Conservation (phyloP, 352 stramenopile genomes). For the Pythium rhizo-oryzae region DNA sequence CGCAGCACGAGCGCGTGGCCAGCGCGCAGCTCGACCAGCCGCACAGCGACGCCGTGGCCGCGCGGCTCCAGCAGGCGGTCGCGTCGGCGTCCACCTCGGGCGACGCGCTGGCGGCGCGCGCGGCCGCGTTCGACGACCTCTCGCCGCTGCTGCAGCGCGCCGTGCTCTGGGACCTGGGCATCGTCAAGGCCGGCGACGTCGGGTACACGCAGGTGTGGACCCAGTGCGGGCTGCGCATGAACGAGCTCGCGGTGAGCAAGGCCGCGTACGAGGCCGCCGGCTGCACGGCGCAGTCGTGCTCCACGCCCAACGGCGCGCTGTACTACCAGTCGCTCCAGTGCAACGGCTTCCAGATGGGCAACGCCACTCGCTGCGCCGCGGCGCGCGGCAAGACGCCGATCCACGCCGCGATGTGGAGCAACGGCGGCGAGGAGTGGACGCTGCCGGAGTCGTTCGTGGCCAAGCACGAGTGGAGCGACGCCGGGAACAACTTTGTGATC, state of each 20-base stretch:
- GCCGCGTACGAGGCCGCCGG: constrained; percentile 29
- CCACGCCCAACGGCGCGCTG: constrained; percentile 34
- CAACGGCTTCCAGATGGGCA: constrained; percentile 29
- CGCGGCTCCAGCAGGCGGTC: neutral
- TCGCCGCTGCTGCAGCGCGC: constrained; percentile 49
- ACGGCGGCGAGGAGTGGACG: constrained; percentile 40
- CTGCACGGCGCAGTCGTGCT: constrained; percentile 40
- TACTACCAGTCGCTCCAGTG: constrained; percentile 36
- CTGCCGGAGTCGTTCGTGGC: constrained; percentile 36
- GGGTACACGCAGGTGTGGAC: constrained; percentile 42
- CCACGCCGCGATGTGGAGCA: constrained; percentile 49
- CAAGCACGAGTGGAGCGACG: constrained; percentile 40
- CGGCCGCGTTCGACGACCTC: constrained; percentile 25
- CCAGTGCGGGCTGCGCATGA: constrained; percentile 46
- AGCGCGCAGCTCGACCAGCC: constrained; percentile 6
- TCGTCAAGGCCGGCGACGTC: constrained; percentile 34
- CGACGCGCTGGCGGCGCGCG: neutral
- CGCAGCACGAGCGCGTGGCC: constrained; percentile 8
- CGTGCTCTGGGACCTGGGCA: constrained; percentile 50
- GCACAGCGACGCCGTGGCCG: neutral
- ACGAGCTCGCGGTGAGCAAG: constrained; percentile 39
- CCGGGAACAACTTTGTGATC: constrained; percentile 21
- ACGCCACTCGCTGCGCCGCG: constrained; percentile 25
- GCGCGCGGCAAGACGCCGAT: constrained; percentile 29
- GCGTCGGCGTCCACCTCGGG: neutral